phyloP scores from a whole-genome alignment of 768 basidiomycete species.

The Tephrocybe sp. region DNA sequence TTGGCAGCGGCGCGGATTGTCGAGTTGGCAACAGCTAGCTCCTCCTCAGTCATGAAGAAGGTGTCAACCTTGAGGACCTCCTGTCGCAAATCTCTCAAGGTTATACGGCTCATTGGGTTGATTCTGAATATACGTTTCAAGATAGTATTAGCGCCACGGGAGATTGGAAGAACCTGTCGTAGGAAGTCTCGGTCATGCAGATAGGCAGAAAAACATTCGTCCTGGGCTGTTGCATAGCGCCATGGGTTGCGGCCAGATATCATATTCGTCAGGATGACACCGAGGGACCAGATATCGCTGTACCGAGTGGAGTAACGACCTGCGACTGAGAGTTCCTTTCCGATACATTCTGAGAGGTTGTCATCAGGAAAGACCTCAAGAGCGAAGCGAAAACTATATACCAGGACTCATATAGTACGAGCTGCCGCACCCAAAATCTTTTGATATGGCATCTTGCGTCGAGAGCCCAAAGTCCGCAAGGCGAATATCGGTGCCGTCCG shows the following conservation, averaged over 20 bases:
- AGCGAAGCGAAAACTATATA: conserved; percentile 23
- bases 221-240: conserved; percentile 62
- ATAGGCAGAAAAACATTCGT: conserved; percentile 67
- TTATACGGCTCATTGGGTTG: conserved; percentile 58
- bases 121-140: conserved; percentile 72
- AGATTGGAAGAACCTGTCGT: conserved; percentile 69
- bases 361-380: conserved; percentile 11
- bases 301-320: conserved; percentile 54
- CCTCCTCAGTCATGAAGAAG: conserved; percentile 58
- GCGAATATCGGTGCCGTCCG: conserved; percentile 49
- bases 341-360: conserved; percentile 49
- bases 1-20: conserved; percentile 20
- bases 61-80: conserved; percentile 54
- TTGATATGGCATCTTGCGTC: conserved; percentile 41
- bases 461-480: conserved; percentile 82
- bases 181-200: conserved; percentile 63
- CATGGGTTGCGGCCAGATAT: conserved; percentile 77
- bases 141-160: conserved; percentile 57
- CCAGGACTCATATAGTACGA: conserved; percentile 71
- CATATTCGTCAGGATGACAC: conserved; percentile 82
- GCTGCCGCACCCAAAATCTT: conserved; percentile 58
- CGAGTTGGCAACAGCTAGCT: conserved; percentile 32
- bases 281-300: conserved; percentile 74
- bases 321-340: conserved; percentile 38
- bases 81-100: conserved; percentile 57